phyloP scores from a whole-genome alignment of 345 rosid species.

The Corymbia maculata region DNA sequence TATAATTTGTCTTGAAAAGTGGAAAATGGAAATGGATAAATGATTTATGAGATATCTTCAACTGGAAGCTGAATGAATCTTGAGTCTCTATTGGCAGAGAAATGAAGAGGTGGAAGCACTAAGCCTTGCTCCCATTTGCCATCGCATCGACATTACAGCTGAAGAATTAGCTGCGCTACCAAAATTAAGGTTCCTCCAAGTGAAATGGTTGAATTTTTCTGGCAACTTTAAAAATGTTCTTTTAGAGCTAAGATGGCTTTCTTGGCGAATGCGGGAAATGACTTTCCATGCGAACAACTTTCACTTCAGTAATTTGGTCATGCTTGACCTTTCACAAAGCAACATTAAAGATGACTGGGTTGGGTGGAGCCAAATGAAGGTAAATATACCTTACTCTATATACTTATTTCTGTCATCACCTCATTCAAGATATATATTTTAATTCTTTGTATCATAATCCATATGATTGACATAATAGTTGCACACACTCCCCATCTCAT shows the following conservation, averaged over 20 bases:
- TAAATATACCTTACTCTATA: too few relatives aligned
- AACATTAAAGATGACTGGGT: background rate
- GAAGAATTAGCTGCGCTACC: background rate
- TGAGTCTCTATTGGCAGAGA: background rate
- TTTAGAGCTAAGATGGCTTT: fast-evolving
- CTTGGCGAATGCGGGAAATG: fast-evolving
- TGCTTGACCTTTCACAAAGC: background rate
- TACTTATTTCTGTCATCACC: background rate
- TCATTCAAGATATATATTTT: too few relatives aligned
- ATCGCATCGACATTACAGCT: fast-evolving
- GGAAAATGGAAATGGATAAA: too few relatives aligned
- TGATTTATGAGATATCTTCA: too few relatives aligned
- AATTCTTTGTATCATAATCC: background rate
- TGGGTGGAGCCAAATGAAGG: background rate
- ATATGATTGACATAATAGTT: background rate
- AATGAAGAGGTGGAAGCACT: background rate
- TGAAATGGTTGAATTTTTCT: too few relatives aligned
- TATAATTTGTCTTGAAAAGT: too few relatives aligned
- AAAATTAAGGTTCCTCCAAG: background rate
- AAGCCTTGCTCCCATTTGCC: fast-evolving
- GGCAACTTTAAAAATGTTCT: fast-evolving
- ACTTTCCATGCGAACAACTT: background rate
- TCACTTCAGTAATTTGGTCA: background rate
- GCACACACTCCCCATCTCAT: background rate
- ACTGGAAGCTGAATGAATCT: background rate